Evolutionary conservation across 1,139 yeast species (phyloP).

Genomic region (Hanseniaspora gamundiae): DNA sequence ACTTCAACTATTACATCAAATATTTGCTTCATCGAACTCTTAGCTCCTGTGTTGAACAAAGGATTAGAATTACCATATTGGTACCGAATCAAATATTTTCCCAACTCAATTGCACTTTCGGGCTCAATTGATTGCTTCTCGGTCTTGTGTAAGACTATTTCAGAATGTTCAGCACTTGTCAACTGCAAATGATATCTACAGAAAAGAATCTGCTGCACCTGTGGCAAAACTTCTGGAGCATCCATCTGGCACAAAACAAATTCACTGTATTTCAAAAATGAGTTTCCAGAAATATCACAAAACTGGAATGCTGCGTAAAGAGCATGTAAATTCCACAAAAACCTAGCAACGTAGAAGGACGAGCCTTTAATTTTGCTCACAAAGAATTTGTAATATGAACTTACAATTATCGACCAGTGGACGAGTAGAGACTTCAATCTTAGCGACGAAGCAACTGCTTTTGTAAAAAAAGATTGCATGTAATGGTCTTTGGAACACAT

Average conservation of each 20-base stretch:
- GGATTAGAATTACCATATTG: constrained; percentile 52
- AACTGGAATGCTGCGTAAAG: constrained; percentile 58
- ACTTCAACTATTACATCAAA: constrained; percentile 65
- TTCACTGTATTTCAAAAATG: constrained; percentile 50
- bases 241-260: constrained; percentile 36
- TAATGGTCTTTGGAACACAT: constrained; percentile 15
- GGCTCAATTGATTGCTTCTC: constrained; percentile 31
- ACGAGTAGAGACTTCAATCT: constrained; percentile 43
- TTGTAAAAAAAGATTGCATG: constrained; percentile 19
- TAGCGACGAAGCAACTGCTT: constrained; percentile 25
- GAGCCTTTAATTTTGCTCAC: constrained; percentile 14
- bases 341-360: constrained; percentile 8
- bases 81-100: constrained; percentile 49
- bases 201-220: constrained; percentile 54
- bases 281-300: constrained; percentile 56
- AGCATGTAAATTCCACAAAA: constrained; percentile 52
- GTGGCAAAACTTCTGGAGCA: constrained; percentile 15
- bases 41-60: constrained; percentile 37
- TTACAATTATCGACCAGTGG: constrained; percentile 19
- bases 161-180: constrained; percentile 44
- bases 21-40: constrained; percentile 58
- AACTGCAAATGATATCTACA: constrained; percentile 61
- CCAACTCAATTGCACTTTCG: constrained; percentile 43
- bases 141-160: constrained; percentile 60
- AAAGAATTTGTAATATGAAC: constrained; percentile 27